Evolutionary conservation across 148 eudicot species (phyloP).

Genomic region (Rhododendron vialii): DNA sequence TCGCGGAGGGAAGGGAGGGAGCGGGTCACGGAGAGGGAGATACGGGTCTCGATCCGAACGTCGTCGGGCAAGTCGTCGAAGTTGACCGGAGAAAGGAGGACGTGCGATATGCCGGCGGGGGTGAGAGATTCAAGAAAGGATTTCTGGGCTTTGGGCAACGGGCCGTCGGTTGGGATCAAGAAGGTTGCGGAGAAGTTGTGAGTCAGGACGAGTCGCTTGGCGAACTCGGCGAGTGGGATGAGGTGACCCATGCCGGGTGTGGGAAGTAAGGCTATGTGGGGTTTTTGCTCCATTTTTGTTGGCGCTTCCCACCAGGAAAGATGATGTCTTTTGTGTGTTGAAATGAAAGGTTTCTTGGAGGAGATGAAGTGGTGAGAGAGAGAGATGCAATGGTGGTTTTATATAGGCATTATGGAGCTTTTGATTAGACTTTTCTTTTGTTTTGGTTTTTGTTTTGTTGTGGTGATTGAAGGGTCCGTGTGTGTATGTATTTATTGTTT

Average conservation of each 20-base stretch:
- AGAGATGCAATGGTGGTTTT: not conserved
- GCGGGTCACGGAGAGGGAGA: constrained; percentile 24
- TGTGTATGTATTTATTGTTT: not conserved
- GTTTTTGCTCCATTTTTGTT: not conserved
- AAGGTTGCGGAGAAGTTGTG: constrained; percentile 1
- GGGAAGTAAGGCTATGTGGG: constrained; percentile 1
- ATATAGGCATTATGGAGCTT: not conserved
- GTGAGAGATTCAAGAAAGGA: not conserved
- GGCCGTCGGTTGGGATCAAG: constrained; percentile 5
- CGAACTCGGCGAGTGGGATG: constrained; percentile 15
- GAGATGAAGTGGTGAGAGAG: too few species aligned
- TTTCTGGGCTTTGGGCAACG: not conserved
- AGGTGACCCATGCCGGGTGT: constrained; percentile 10
- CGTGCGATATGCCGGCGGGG: not conserved
- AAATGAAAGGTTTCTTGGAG: not conserved
- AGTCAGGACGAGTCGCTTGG: not conserved
- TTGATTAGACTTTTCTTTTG: not conserved
- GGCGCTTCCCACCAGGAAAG: not conserved
- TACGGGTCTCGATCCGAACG: constrained; percentile 29
- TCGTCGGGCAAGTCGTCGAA: constrained; percentile 32
- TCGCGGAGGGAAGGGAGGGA: constrained; percentile 37
- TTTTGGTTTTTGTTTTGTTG: not conserved
- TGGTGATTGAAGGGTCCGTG: not conserved
- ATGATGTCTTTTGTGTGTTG: not conserved
- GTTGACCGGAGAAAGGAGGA: constrained; percentile 28